phyloP scores from a whole-genome alignment of 148 eudicot genomes.

The Selenicereus undatus region DNA sequence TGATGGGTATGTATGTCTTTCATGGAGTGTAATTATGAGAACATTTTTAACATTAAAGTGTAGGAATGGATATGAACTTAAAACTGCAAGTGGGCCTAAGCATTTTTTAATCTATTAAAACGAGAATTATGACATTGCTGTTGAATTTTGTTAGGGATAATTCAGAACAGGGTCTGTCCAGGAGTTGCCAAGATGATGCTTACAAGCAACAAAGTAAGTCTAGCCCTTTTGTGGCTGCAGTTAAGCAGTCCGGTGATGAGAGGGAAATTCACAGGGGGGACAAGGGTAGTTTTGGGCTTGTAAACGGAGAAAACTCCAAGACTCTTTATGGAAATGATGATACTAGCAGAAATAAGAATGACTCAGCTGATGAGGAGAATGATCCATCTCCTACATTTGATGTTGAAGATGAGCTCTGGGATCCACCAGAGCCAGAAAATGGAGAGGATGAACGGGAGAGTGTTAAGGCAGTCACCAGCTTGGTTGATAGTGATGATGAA shows the following conservation, averaged over 20 bases:
- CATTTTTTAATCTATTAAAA: not conserved
- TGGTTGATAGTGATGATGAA: not conserved
- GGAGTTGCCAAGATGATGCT: conserved; percentile 25
- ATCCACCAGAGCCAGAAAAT: conserved; percentile 78
- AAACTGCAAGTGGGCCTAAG: not conserved
- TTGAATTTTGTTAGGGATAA: conserved; percentile 29
- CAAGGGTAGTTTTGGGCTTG: conserved; percentile 11
- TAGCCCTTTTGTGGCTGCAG: conserved; percentile 18
- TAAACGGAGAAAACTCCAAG: conserved; percentile 15
- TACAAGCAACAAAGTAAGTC: conserved; percentile 19
- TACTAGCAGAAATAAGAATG: conserved; percentile 19
- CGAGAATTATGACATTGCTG: conserved; percentile 11
- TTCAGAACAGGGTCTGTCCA: conserved; percentile 30
- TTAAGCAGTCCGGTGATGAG: conserved; percentile 16
- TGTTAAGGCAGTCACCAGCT: not conserved
- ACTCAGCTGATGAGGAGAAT: conserved; percentile 31
- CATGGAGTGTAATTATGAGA: not conserved
- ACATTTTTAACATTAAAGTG: not conserved
- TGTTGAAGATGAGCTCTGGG: conserved; percentile 57
- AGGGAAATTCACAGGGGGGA: conserved; percentile 20
- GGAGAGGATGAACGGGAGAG: conserved; percentile 43
- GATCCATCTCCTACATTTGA: conserved; percentile 29
- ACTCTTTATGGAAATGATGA: conserved; percentile 14
- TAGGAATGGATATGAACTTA: not conserved
- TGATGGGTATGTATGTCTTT: conserved; percentile 43